phyloP scores from a whole-genome alignment of 176 grass and related monocot genomes.

The Zoysia pacifica region DNA sequence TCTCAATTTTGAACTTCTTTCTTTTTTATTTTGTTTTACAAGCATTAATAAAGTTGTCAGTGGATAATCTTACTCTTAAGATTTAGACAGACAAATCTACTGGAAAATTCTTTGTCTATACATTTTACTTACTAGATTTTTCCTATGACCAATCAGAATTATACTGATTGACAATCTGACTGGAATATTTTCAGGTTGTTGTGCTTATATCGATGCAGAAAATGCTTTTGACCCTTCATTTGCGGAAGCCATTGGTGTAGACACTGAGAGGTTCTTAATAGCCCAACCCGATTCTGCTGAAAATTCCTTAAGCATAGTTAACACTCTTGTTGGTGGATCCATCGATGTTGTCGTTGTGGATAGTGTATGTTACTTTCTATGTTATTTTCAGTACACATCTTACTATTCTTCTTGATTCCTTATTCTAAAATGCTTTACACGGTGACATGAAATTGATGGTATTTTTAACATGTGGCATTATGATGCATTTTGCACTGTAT shows the following conservation, averaged over 20 bases:
- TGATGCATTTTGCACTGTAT: slow-evolving; percentile 17
- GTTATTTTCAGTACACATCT: not conserved
- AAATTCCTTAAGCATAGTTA: slow-evolving; percentile 90
- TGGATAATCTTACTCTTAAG: not conserved
- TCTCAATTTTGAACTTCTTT: not conserved
- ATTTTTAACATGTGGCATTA: not conserved
- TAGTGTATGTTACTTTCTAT: slow-evolving; percentile 65
- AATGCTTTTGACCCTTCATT: slow-evolving; percentile 77
- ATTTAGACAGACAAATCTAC: not conserved
- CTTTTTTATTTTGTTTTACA: slow-evolving; percentile 20
- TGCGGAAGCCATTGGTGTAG: slow-evolving; percentile 78
- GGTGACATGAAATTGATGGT: not conserved
- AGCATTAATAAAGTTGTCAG: not conserved
- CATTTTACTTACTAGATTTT: not conserved
- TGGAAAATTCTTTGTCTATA: not conserved
- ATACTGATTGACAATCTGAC: slow-evolving; percentile 31
- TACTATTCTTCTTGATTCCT: slow-evolving; percentile 25
- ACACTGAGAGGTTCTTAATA: slow-evolving; percentile 82
- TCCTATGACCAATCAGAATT: not conserved
- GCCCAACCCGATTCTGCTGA: slow-evolving; percentile 79
- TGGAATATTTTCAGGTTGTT: slow-evolving; percentile 66
- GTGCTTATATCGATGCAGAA: slow-evolving; percentile 95
- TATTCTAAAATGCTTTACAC: slow-evolving; percentile 4
- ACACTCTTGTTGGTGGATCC: slow-evolving; percentile 88
- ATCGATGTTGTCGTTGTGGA: slow-evolving; percentile 88